A percentile compares a stretch with the other conserved stretches of the same genome.
phyloP scores from a whole-genome alignment of 2,329 filamentous ascomycete genomes.

The Hypoxylon sp. region DNA sequence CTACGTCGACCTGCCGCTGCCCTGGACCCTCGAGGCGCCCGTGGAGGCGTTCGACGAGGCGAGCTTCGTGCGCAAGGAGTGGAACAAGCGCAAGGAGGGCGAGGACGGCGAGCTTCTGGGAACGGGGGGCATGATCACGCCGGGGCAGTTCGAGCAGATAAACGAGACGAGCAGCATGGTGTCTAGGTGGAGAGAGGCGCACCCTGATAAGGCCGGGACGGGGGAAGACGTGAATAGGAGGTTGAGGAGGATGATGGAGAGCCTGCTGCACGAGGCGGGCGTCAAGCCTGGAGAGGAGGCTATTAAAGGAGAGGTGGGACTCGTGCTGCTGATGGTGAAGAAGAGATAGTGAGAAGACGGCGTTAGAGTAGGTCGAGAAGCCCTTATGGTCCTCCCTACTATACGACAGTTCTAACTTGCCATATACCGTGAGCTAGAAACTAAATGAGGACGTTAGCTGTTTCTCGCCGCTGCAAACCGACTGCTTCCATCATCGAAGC shows the following conservation, averaged over 20 bases:
- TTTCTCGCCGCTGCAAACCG: too few species aligned
- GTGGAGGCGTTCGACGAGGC: constrained; percentile 50
- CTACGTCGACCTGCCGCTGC: constrained; percentile 54
- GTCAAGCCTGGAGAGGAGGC: constrained; percentile 47
- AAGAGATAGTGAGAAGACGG: neutral
- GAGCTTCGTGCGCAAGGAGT: constrained; percentile 53
- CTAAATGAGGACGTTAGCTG: too few species aligned
- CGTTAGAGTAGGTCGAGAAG: too few species aligned
- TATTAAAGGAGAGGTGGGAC: constrained; percentile 32
- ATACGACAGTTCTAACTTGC: too few species aligned
- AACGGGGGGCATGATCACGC: constrained; percentile 2
- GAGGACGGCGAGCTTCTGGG: constrained; percentile 42
- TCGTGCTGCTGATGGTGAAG: constrained; percentile 13
- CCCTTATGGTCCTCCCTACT: too few species aligned
- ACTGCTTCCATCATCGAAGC: too few species aligned
- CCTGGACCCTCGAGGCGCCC: constrained; percentile 54
- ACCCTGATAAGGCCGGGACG: constrained; percentile 51
- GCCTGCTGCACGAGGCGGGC: constrained; percentile 45
- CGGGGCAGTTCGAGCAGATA: constrained; percentile 44
- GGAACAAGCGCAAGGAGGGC: constrained; percentile 46
- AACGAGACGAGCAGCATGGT: constrained; percentile 51
- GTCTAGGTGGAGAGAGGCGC: constrained; percentile 54
- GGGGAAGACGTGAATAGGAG: constrained; percentile 50
- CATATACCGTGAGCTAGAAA: too few species aligned
- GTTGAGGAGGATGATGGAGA: constrained; percentile 41